Base-by-base conservation (phyloP, 2,329 filamentous ascomycete species). In the Colletotrichum lentis region DNA sequence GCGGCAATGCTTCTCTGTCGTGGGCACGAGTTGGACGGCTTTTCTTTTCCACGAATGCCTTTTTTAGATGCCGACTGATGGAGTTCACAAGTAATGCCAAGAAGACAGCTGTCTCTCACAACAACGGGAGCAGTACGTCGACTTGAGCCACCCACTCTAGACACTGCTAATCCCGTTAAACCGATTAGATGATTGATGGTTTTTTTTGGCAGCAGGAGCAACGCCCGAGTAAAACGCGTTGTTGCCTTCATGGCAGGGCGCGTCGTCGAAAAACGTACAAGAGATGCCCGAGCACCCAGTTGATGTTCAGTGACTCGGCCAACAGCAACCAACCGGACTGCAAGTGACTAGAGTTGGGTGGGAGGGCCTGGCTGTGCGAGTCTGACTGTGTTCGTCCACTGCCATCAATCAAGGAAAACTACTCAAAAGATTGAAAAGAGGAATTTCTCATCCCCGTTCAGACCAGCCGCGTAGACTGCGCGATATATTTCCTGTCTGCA, bases 401-500 rank as follows among this genome's bases (percentile, higher is more conserved):
- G 35, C 16, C 4, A 11, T 11, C 5, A 53, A 37, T 12, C 31
- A 39, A 39, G 31, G 1, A 31, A 7, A 35, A 35, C 49, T 1
- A 2, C 18, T 27, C 10, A 22, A 22, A 22, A n/a, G 50, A 39
- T 39, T 37, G 50, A 12, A 39, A 22, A n/a, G 44, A 11, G 6
- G 20, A 35, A 14, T 22, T 3, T 16, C 2, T 6, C 50, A 39
- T 14, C 50, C 31, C 18, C 6, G 35, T 37, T 22, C 7, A 8
- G 12, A 39, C 5, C 16, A 18, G 47, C 16, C 50, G 31, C 50
- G 31, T 39, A 54, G 11, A 54, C 47, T 67, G 61, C 54, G 61
- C 61, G 61, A 67, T 59, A 64, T 67, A 50, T 47, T 59, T 64
- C 27, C 5, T 58, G 22, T 31, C 12, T 14, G n/a, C 46, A 18